Evolutionary conservation across 495 filamentous ascomycete genomes (phyloP).

Genomic region (Aspergillus saccharolyticus): DNA sequence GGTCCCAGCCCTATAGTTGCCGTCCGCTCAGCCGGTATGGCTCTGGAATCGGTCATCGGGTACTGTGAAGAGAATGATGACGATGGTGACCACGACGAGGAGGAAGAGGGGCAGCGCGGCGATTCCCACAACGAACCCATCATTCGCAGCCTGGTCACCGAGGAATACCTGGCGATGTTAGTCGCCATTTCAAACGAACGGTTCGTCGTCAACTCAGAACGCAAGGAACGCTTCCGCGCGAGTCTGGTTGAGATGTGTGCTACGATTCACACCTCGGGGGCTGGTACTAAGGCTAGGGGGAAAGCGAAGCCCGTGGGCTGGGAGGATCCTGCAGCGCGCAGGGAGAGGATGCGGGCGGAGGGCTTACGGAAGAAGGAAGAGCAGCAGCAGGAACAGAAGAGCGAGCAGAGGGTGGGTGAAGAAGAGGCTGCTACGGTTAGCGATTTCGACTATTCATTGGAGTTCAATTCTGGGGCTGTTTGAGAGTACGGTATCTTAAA

Average conservation of each 20-base stretch:
- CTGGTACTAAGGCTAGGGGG: slow-evolving; percentile 20
- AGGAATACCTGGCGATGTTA: slow-evolving; percentile 58
- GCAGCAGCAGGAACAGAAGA: slow-evolving; percentile 23
- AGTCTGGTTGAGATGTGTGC: slow-evolving; percentile 21
- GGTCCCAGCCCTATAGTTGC: slow-evolving; percentile 67
- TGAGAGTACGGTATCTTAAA: not conserved
- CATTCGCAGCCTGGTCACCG: slow-evolving; percentile 40
- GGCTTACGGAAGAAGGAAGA: slow-evolving; percentile 46
- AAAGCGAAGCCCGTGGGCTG: slow-evolving; percentile 31
- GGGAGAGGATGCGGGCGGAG: slow-evolving; percentile 57
- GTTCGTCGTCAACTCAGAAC: slow-evolving; percentile 67
- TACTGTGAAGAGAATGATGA: slow-evolving; percentile 37
- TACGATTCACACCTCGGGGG: slow-evolving; percentile 4
- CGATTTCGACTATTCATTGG: not conserved
- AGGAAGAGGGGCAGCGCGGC: no score
- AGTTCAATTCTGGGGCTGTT: not conserved
- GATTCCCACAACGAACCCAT: slow-evolving; percentile 34
- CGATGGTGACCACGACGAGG: slow-evolving; percentile 29
- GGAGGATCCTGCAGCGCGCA: slow-evolving; percentile 55
- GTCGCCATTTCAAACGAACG: slow-evolving; percentile 67
- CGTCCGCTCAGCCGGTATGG: slow-evolving; percentile 72
- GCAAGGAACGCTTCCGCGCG: slow-evolving; percentile 57
- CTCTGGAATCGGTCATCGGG: slow-evolving; percentile 74
- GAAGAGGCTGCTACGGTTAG: slow-evolving; percentile 1
- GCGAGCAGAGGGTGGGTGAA: slow-evolving; percentile 15